Base-by-base conservation (phyloP, 2,329 filamentous ascomycete genomes). In the Apiospora kogelbergensis region DNA sequence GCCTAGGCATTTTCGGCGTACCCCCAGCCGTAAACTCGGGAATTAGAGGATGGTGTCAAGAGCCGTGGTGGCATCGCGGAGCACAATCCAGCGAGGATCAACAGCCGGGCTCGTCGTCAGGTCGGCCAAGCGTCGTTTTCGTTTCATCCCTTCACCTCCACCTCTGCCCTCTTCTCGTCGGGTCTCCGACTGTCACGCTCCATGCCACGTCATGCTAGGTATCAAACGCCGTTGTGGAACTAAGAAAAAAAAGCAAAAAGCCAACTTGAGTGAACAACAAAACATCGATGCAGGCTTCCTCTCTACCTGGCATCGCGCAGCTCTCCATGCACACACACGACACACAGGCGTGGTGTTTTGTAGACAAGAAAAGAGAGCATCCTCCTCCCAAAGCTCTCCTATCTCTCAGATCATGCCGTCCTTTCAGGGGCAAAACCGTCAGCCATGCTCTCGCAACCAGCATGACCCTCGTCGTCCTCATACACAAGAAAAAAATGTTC, bases 151-250 rank as follows among this genome's bases (percentile, higher is more conserved):
- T 37, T n/a, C n/a, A n/a, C 20, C 30, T 37, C 26, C 46, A 17
- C 22, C 13, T 13, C 30, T 15, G 6, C 37, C 53, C 53, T n/a
- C 26, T 11, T n/a, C 30, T n/a, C 15, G 20, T 60, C 53, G 42
- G 5, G 17, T 60, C 26, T 60, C 5, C 17, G 7, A n/a, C 30
- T n/a, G 9, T 22, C 53, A 60, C 48, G 48, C 53, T 37, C 53
- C 53, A 60, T 60, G 53, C 30, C 53, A 60, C 30, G 53, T 60
- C 53, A 60, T 60, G 53, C 53, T 60, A 60, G 53, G 53, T 60
- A 60, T 60, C 53, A 60, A 60, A 60, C 53, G 53, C 53, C 53
- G 30, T 60, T n/a, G 20, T 60, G 53, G 30, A 37, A 60, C 53
- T 60, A 60, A 22, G 48, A 10, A 30, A 53, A 60, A 60, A 60